Base-by-base conservation (phyloP, 1,284 basidiomycete genomes). In the Fereydounia khargensis region DNA sequence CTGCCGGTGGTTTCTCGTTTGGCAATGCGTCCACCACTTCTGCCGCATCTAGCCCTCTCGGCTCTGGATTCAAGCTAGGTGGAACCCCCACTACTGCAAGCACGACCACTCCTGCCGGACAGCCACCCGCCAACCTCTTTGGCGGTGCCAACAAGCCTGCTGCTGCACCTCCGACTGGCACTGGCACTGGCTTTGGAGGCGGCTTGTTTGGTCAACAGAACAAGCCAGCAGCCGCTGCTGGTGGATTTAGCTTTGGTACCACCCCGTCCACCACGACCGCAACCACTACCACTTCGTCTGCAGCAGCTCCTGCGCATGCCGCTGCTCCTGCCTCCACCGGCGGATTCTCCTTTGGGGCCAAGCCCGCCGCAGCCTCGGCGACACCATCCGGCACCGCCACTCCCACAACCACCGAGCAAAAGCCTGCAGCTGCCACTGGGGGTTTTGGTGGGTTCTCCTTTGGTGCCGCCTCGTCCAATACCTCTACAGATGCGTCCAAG, bases 341-440 rank as follows among this genome's bases (percentile, higher is more conserved):
- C 9, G 59, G 52, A 18, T 67, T 67, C 35, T 57, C 55, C 0
- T 67, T 67, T 18, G 65, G 65, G 32, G 42, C 44, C 32, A n/a
- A n/a, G n/a, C n/a, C n/a, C n/a, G n/a, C n/a, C 10, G 10, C 37
- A 38, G 9, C 20, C 62, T 39, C 28, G 58, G 28, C 30, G 64
- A 6, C 31, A 64, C 48, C 33, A 41, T 45, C 50, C 62, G 42
- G 58, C 35, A 49, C 36, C 36, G 13, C 50, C 55, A 4, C 53
- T 50, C 33, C 45, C 49, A 6, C 34, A 38, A 6, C 20, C 18
- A 17, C 21, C 7, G 18, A 19, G 21, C n/a, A 20, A 13, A 33
- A 41, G 35, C 39, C 50, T 2, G 36, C 27, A 1, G 28, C n/a
- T n/a, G n/a, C 38, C 11, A 14, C 41, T 3, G 46, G 46, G 16